Evolutionary conservation across 73 alveolate species (phyloP).

Genomic region (Tetrahymena elliotti): DNA sequence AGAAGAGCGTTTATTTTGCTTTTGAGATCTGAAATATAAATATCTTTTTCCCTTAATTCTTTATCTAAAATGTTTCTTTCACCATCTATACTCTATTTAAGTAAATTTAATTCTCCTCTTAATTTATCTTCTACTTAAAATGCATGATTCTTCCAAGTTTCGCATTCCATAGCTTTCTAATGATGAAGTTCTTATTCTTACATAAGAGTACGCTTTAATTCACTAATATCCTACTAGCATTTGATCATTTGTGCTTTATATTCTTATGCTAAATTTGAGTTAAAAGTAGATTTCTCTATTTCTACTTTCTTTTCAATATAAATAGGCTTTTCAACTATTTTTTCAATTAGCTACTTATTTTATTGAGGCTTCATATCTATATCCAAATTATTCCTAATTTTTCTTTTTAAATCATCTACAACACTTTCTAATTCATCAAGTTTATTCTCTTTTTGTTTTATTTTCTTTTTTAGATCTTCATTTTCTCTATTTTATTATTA

Average conservation of each 20-base stretch:
- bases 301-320: background rate
- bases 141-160: background rate
- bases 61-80: background rate
- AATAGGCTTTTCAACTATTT: background rate
- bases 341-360: background rate
- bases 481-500: background rate
- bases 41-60: background rate
- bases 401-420: background rate
- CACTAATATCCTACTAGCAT: background rate
- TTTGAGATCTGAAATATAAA: background rate
- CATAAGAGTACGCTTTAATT: background rate
- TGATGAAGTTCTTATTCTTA: background rate
- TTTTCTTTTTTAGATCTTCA: background rate
- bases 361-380: background rate
- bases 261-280: background rate
- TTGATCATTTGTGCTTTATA: background rate
- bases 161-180: background rate
- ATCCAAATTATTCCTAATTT: background rate
- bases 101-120: background rate
- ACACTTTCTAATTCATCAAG: background rate
- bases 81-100: background rate
- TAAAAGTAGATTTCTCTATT: background rate
- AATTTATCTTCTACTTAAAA: background rate
- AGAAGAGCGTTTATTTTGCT: background rate
- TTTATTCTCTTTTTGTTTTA: background rate